phyloP scores from a whole-genome alignment of 306 rosid genomes.

The Fragaria nilgerrensis region DNA sequence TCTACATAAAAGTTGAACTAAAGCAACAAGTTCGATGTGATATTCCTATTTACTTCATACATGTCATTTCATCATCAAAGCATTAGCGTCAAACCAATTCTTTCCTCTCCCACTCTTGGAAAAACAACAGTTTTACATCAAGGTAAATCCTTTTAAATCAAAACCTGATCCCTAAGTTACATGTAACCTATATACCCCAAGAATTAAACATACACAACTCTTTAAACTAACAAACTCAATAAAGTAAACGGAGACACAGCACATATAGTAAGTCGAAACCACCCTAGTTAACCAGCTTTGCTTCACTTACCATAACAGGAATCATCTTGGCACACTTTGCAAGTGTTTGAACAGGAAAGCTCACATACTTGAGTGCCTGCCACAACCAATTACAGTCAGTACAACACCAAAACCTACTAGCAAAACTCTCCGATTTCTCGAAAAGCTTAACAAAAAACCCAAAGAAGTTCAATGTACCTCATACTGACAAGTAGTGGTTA shows the following conservation, averaged over 20 bases:
- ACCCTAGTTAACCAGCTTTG: background rate
- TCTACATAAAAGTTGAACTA: background rate
- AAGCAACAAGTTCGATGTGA: background rate
- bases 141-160: background rate
- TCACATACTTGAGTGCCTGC: constrained; percentile 99
- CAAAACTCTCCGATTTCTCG: background rate
- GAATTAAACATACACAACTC: too few relatives aligned
- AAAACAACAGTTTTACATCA: background rate
- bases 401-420: background rate
- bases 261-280: background rate
- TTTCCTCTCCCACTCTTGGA: background rate
- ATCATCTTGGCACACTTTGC: constrained; percentile 98
- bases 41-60: background rate
- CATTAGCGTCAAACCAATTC: background rate
- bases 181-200: background rate
- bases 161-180: background rate
- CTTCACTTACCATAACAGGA: constrained; percentile 86
- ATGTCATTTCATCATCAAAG: background rate
- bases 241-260: background rate
- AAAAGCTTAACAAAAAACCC: background rate
- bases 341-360: constrained; percentile 95
- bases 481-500: constrained; percentile 94
- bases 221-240: background rate
- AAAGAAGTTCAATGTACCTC: constrained; percentile 48
- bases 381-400: constrained; percentile 17